Conservation (phyloP, 257 asterid genomes). For the Galeopsis tetrahit region DNA sequence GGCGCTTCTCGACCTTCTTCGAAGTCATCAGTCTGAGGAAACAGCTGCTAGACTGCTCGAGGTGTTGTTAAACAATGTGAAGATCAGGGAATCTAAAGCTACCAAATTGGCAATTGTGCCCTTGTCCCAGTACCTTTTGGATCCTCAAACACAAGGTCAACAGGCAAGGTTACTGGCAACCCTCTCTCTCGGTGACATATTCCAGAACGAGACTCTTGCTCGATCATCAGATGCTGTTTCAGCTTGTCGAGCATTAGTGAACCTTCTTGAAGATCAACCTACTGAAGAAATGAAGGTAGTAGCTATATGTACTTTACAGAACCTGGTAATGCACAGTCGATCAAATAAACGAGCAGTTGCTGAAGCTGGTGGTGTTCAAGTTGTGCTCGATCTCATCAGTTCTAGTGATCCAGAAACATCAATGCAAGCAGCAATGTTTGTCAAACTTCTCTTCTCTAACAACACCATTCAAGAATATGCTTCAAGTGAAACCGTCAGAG, state of each 20-base stretch:
- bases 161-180: conserved; percentile 95
- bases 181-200: conserved; percentile 94
- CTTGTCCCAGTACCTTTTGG: conserved; percentile 95
- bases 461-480: conserved; percentile 98
- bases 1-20: conserved; percentile 87
- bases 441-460: conserved; percentile 91
- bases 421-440: conserved; percentile 98
- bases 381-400: conserved; percentile 91
- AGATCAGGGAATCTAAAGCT: conserved; percentile 89
- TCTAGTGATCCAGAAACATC: conserved; percentile 95
- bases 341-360: conserved; percentile 98
- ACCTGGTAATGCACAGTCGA: conserved; percentile 94
- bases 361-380: conserved; percentile 99
- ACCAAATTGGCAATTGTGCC: conserved; percentile 94
- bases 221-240: conserved; percentile 92
- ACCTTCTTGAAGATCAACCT: conserved; percentile 99
- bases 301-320: conserved; percentile 94
- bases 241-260: conserved; percentile 96
- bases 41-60: conserved; percentile 98
- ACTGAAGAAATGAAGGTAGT: conserved; percentile 99
- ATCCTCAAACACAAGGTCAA: conserved; percentile 99
- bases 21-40: conserved; percentile 94
- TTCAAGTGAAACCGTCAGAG: conserved; percentile 98
- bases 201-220: conserved; percentile 96
- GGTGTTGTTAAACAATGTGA: conserved; percentile 86